phyloP scores from a whole-genome alignment of 768 basidiomycete genomes.

The Lentinula detonsa region DNA sequence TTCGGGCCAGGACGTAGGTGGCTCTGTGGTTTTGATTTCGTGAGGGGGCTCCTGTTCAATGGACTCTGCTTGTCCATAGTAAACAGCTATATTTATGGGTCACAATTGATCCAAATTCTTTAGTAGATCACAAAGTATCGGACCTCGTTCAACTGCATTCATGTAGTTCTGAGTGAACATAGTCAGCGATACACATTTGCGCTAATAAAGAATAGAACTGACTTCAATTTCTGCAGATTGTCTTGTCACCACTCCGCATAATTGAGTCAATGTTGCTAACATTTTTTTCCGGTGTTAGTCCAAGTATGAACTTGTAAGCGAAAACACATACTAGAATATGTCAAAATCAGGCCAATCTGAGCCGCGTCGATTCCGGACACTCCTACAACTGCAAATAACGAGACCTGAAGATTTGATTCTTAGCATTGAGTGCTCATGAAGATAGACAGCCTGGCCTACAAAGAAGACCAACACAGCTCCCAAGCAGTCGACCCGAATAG shows the following conservation, averaged over 20 bases:
- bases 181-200: not conserved
- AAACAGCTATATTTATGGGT: conserved; percentile 29
- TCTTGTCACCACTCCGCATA: conserved; percentile 51
- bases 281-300: not conserved
- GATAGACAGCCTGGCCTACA: conserved; percentile 20
- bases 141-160: conserved; percentile 59
- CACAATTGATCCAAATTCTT: not conserved
- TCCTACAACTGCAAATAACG: conserved; percentile 54
- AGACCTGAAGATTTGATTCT: conserved; percentile 35
- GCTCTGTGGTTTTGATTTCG: conserved; percentile 49
- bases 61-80: conserved; percentile 42
- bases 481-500: conserved; percentile 64
- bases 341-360: conserved; percentile 66
- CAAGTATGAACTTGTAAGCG: not conserved
- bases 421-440: not conserved
- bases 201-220: conserved; percentile 2
- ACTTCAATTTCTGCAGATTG: conserved; percentile 65
- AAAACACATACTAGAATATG: conserved; percentile 45
- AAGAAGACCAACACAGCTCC: conserved; percentile 55
- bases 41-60: conserved; percentile 63
- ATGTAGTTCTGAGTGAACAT: conserved; percentile 43
- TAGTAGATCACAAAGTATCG: not conserved
- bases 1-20: conserved; percentile 56
- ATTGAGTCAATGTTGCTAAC: conserved; percentile 44
- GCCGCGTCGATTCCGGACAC: conserved; percentile 55